phyloP scores from a whole-genome alignment of 768 basidiomycete species.

The Dendrothele bispora region DNA sequence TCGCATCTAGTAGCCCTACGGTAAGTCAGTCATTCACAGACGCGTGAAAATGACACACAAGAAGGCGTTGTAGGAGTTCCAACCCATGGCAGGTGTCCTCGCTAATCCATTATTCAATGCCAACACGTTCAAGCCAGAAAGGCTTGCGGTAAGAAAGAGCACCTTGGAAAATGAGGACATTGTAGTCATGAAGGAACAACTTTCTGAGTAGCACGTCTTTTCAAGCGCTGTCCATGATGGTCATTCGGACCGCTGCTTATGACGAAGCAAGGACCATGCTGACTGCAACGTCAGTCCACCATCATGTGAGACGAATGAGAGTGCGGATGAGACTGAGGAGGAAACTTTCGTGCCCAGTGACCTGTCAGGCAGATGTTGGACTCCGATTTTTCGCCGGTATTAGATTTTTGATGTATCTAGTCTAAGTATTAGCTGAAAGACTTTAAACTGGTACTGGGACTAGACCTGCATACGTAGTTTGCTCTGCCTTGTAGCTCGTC shows the following conservation, averaged over 20 bases:
- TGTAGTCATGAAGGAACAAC: not conserved
- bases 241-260: not conserved
- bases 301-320: not conserved
- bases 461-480: too few species aligned
- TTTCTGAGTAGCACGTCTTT: not conserved
- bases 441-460: too few species aligned
- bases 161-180: too few species aligned
- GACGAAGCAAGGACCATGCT: too few species aligned
- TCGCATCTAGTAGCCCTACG: constrained; percentile 28
- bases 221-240: not conserved
- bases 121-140: not conserved
- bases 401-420: too few species aligned
- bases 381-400: too few species aligned
- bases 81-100: constrained; percentile 45
- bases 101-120: constrained; percentile 42
- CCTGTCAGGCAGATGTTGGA: too few species aligned
- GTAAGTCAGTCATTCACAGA: not conserved
- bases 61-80: constrained; percentile 50
- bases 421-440: too few species aligned
- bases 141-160: not conserved
- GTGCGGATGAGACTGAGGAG: too few species aligned
- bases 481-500: too few species aligned
- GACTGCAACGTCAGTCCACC: too few species aligned
- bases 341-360: too few species aligned
- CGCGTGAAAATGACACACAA: constrained; percentile 25